Base-by-base conservation (phyloP, 345 rosid species). In the Gossypium thurberi region DNA sequence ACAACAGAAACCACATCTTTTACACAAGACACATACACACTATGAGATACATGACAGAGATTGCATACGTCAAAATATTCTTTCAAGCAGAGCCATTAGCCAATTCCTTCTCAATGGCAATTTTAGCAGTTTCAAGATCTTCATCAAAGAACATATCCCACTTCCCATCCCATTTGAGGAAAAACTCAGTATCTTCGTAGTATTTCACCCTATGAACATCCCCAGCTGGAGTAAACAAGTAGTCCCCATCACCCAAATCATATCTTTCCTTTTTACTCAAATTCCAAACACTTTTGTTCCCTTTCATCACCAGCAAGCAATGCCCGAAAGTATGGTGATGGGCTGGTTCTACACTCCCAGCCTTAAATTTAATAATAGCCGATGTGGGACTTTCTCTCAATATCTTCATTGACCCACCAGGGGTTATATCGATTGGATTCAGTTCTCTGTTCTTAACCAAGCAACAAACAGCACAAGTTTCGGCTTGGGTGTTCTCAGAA, bases 311-410 rank as follows among this genome's bases (percentile, higher is more conserved):
- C 73, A 92, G 82, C 81, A 94, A 69, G 58, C 88, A 96, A 73
- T 94, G 98, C 0, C 98, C 97, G 40, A 88, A 94, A 2, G 95
- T 92, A 73, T 92, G 92, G 77, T 92, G 98, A 53, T 94, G 98
- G 2, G 97, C 98, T 0, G 97, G 98, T 76, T 94, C 98, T 3
- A 90, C 87, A 14, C 96, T 90, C 75, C 93, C 98, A 0, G 97
- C 93, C 58, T 81, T 83, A 28, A 94, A 94, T 50, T 85, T 81
- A n/a, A 94, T 88, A 10, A 94, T 75, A 2, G 97, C 97, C 5
- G 93, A 87, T 1, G 98, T 94, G 4, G 97, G 97, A 20, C 77
- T 87, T 81, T 94, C 98, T 43, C 97, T 81, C 76, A 94, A 55
- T 17, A 94, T 92, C 92, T 94, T 94, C 97, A 92, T 92, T 70